phyloP scores from a whole-genome alignment of 1,284 basidiomycete species.

The Cutaneotrichosporon sp. region DNA sequence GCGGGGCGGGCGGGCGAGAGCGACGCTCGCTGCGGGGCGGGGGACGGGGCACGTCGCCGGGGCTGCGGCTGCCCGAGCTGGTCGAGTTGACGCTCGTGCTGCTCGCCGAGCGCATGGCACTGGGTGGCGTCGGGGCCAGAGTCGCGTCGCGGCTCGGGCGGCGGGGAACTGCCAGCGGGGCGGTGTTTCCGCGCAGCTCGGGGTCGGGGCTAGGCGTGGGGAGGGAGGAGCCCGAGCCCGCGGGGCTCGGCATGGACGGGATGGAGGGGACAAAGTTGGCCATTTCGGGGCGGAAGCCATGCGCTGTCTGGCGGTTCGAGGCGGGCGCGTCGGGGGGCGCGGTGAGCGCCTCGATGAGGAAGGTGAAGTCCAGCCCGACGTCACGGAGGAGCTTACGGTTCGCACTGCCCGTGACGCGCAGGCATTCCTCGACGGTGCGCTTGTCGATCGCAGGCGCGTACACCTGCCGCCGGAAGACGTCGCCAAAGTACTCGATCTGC shows the following conservation, averaged over 20 bases:
- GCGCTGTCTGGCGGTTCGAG: conserved; percentile 3
- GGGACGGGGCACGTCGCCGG: conserved; percentile 11
- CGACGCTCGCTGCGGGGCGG: conserved; percentile 21
- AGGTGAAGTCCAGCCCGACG: conserved; percentile 88
- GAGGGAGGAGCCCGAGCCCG: neutral
- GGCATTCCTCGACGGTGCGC: conserved; percentile 69
- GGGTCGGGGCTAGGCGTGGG: neutral
- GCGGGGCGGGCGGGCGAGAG: conserved; percentile 11
- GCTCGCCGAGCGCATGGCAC: conserved; percentile 8
- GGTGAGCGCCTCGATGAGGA: conserved; percentile 62
- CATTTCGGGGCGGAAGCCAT: conserved; percentile 6
- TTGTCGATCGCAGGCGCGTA: conserved; percentile 75
- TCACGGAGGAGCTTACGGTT: conserved; percentile 86
- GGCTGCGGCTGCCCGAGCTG: neutral
- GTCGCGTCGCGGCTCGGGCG: conserved; percentile 6
- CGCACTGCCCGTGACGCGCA: conserved; percentile 72
- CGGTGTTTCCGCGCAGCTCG: conserved; percentile 20
- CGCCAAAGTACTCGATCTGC: conserved; percentile 80
- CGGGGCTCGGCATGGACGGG: neutral
- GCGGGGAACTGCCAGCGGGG: conserved; percentile 24
- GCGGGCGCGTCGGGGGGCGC: neutral
- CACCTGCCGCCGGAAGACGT: conserved; percentile 87
- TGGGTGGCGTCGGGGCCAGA: neutral
- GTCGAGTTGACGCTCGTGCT: neutral
- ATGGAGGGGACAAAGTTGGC: neutral